Percentiles rank a stretch among this genome's conserved stretches.
phyloP scores from a whole-genome alignment of 2,329 filamentous ascomycete species.

The Harringtonia aguacate region DNA sequence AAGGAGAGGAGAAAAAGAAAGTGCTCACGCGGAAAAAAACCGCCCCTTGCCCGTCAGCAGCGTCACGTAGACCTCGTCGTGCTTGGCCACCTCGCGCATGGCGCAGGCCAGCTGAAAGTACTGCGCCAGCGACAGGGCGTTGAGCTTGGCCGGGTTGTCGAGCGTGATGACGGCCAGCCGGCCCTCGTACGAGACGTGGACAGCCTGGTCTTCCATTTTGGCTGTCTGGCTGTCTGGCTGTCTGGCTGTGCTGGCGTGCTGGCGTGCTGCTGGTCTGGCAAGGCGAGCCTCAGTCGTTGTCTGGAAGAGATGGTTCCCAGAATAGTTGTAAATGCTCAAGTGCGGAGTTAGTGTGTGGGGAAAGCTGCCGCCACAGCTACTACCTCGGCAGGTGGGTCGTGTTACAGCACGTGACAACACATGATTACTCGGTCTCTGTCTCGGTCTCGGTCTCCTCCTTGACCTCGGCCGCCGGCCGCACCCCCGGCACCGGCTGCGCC shows the following conservation, averaged over 20 bases:
- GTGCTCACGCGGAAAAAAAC: constrained; percentile 76
- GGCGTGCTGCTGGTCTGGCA: too few relatives aligned
- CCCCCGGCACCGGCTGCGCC: constrained; percentile 52
- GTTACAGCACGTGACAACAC: background rate
- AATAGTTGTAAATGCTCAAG: too few relatives aligned
- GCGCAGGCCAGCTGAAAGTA: constrained; percentile 70
- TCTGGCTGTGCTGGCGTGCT: too few relatives aligned
- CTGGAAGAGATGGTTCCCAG: too few relatives aligned
- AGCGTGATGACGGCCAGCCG: constrained; percentile 78
- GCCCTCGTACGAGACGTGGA: constrained; percentile 50
- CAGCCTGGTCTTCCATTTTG: constrained; percentile 13
- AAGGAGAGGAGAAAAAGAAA: background rate
- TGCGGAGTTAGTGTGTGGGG: too few relatives aligned
- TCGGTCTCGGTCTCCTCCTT: background rate
- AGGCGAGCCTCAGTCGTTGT: too few relatives aligned
- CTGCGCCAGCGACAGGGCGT: constrained; percentile 59
- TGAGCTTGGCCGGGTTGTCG: constrained; percentile 77
- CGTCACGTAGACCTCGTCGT: constrained; percentile 75
- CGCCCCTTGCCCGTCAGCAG: constrained; percentile 74
- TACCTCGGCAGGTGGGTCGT: background rate
- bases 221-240: too few relatives aligned
- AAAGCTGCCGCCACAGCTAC: too few relatives aligned
- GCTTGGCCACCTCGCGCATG: constrained; percentile 66
- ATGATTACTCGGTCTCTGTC: too few relatives aligned
- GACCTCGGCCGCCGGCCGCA: background rate